phyloP scores from a whole-genome alignment of 352 stramenopile genomes.

The Phytopythium montanum region DNA sequence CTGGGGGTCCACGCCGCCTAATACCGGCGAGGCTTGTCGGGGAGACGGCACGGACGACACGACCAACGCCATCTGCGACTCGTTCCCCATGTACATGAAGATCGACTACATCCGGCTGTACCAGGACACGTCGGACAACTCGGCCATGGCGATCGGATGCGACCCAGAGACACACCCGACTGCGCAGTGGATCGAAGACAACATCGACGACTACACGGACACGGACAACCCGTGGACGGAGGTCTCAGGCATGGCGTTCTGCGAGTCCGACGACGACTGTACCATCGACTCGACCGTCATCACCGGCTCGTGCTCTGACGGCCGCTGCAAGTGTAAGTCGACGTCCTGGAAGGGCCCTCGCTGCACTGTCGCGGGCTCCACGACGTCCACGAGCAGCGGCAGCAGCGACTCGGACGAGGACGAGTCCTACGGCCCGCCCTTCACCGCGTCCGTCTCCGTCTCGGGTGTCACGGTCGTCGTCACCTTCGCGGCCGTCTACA shows the following conservation, averaged over 20 bases:
- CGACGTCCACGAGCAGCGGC: constrained; percentile 12
- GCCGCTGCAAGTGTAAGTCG: constrained; percentile 18
- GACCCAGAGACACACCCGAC: constrained; percentile 50
- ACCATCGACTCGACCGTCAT: constrained; percentile 17
- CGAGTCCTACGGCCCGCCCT: constrained; percentile 21
- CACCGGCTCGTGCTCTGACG: constrained; percentile 22
- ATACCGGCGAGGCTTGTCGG: constrained; percentile 27
- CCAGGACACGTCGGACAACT: constrained; percentile 25
- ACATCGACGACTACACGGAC: constrained; percentile 49
- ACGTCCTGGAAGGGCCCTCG: constrained; percentile 32
- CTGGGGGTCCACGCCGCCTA: constrained; percentile 59
- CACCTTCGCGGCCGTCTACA: constrained; percentile 17
- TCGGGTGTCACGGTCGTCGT: constrained; percentile 14
- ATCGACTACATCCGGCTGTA: constrained; percentile 67
- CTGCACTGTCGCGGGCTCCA: constrained; percentile 20
- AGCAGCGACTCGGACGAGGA: constrained; percentile 11
- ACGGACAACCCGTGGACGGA: constrained; percentile 28
- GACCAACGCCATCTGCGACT: constrained; percentile 47
- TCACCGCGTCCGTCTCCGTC: constrained; percentile 18
- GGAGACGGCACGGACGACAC: constrained; percentile 21
- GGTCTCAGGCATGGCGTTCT: constrained; percentile 38
- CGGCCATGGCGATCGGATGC: constrained; percentile 42
- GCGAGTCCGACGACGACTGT: constrained; percentile 36
- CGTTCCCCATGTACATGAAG: constrained; percentile 68
- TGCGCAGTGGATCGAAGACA: constrained; percentile 53